Evolutionary conservation across 2,329 filamentous ascomycete species (phyloP), one percentile per base, ranked within the genome.

Genomic region (Neocatenulostroma microsporum): DNA sequence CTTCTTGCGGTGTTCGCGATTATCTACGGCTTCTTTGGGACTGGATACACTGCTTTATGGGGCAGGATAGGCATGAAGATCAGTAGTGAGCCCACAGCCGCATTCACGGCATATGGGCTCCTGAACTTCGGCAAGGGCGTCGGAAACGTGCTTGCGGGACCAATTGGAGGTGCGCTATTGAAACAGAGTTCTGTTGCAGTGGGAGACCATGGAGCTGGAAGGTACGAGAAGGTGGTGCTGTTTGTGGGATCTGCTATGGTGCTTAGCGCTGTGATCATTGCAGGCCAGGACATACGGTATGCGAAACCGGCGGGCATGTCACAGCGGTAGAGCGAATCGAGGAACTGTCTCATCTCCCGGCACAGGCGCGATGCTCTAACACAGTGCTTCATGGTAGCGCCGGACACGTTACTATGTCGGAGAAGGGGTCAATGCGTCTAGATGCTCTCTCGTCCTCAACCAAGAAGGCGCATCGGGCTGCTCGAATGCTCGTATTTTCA

Each of bases 1-100:
- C 40, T 54, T 0, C 50, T 74, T 7, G 51, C 57, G 15, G 44
- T 64, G 2, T 71, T 69, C 34, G 54, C 56, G 1, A 34, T 69
- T 4, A 40, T 62, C 1, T 70, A 69, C 38, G 67, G 67, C 3
- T 54, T 68, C 26, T 69, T 67, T 26, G 66, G 60, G 0, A 62
- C 63, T 0, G 63, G 63, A 2, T 69, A 61, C 36, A 64, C 61
- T 2, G 53, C 51, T 2, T 26, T 51, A 15, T 49, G 49, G 45
- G 50, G 37, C 3, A 28, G 52, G 10, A 56, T 55, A 50, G 48
- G 49, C 9, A 49, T 37, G 3, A 24, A 37, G 9, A 45, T 54
- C 14, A 47, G 44, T n/a, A 30, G 27, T 20, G 49, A 53, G 9
- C 43, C 45, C 4, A 43, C 30, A 8, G 43, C 48, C 12, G 38